Evolutionary conservation across 1,284 basidiomycete species (phyloP).

Genomic region (Irpex sp.): DNA sequence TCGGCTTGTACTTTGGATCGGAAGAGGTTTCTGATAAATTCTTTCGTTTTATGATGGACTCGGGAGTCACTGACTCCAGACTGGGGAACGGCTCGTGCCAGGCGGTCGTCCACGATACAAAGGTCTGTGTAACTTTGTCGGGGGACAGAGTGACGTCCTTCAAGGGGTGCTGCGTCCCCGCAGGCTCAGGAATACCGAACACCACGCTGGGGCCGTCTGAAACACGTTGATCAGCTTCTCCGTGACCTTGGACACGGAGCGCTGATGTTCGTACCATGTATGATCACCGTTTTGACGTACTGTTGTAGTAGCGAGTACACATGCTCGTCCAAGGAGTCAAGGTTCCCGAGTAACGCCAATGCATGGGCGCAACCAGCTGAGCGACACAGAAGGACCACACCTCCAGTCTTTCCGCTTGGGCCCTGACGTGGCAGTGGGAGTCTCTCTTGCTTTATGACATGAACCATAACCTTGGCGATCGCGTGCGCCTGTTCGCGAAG

Average conservation of each 20-base stretch:
- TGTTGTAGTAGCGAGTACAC: not conserved
- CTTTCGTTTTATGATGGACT: not conserved
- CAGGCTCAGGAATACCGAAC: not conserved
- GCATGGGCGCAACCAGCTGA: not conserved
- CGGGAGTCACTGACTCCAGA: not conserved
- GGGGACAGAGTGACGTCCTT: not conserved
- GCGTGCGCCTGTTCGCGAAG: slow-evolving; percentile 3
- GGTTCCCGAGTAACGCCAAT: not conserved
- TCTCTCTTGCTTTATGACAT: not conserved
- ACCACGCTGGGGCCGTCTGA: not conserved
- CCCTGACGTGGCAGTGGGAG: not conserved
- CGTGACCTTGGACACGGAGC: not conserved
- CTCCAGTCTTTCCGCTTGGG: not conserved
- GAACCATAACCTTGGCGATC: slow-evolving; percentile 4
- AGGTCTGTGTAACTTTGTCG: not conserved
- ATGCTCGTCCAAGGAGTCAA: not conserved
- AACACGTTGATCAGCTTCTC: not conserved
- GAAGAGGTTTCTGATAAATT: not conserved
- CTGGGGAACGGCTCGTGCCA: not conserved
- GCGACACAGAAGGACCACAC: not conserved
- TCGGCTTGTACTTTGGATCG: not conserved
- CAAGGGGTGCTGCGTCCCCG: not conserved
- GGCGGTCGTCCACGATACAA: not conserved
- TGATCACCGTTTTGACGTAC: slow-evolving; percentile 1
- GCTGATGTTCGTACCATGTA: slow-evolving; percentile 5